Base-by-base conservation (phyloP, 768 basidiomycete genomes). In the Tephrocybe rancida region DNA sequence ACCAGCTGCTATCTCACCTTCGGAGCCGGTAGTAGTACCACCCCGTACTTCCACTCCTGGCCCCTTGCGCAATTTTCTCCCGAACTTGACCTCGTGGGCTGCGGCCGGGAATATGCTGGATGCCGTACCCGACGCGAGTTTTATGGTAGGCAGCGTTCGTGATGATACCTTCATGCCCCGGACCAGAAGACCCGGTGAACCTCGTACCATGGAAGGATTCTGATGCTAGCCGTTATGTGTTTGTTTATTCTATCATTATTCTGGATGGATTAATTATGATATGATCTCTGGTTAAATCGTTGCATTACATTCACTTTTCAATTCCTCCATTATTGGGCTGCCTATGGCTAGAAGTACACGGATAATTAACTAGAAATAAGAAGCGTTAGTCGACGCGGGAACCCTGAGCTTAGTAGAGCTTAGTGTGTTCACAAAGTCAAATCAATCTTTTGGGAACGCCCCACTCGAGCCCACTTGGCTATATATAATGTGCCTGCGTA, bases 111-210 rank as follows among this genome's bases (percentile, higher is more conserved):
- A 63, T 22, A 44, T 60, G 42, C 41, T 64, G 14, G 70, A 70
- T 44, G 53, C 62, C 24, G 50, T 50, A 19, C 56, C 62, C 34
- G 71, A 72, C 41, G 64, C 47, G 3, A 16, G 70, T 1, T 71
- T 72, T 24, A 56, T 71, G 43, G 65, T 64, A 10, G 66, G 68
- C n/a, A 76, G 72, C 53, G 50, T 70, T 34, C 59, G 71, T 44
- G 73, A 75, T 29, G 71, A 73, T 46, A 62, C 69, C n/a, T 70
- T 64, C 43, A 54, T 70, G 42, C 41, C 47, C 42, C 64, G 66
- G 27, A 53, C 59, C 29, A 52, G 49, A 14, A 61, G 59, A 30
- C 38, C 54, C 37, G 52, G 64, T 21, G 63, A 64, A 41, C 43
- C 56, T 22, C 66, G 63, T 61, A 41, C 49, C 32, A 55, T 61